Percentiles rank a stretch among this genome's conserved stretches.
Conservation (phyloP, 257 asterid genomes). For the Pogostemon cablin region DNA sequence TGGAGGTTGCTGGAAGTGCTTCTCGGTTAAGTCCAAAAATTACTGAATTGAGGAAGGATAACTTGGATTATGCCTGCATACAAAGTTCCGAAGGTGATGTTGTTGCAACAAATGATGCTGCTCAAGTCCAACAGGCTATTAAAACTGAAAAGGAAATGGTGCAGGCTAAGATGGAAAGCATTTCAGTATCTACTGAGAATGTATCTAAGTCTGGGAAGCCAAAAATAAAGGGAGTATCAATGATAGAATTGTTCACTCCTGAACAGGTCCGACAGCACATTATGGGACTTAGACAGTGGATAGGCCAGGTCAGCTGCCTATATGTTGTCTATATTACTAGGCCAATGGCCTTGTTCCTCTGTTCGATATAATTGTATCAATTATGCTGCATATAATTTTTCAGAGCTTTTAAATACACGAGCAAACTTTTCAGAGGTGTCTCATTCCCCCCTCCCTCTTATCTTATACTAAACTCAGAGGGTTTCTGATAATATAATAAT, state of each 20-base stretch:
- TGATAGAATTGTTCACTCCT: constrained; percentile 91
- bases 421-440: constrained; percentile 17
- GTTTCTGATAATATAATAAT: background rate
- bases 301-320: constrained; percentile 83
- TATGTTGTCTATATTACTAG: constrained; percentile 23
- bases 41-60: constrained; percentile 48
- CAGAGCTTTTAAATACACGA: constrained; percentile 15
- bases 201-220: constrained; percentile 91
- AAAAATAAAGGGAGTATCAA: constrained; percentile 86
- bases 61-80: constrained; percentile 43
- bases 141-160: constrained; percentile 63
- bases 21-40: constrained; percentile 46
- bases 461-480: background rate
- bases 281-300: constrained; percentile 88
- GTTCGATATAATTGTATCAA: constrained; percentile 19
- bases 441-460: background rate
- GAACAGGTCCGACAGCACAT: constrained; percentile 88
- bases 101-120: constrained; percentile 41
- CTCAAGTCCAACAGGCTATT: constrained; percentile 48
- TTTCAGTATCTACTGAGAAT: constrained; percentile 53
- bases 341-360: constrained; percentile 15
- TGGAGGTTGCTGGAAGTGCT: constrained; percentile 51
- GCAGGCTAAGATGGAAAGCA: constrained; percentile 57
- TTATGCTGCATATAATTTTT: constrained; percentile 17
- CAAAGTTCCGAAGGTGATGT: constrained; percentile 53